Evolutionary conservation across 2,329 filamentous ascomycete genomes (phyloP), one percentile per base, ranked within the genome.

Genomic region (Colletotrichum brevisporum): DNA sequence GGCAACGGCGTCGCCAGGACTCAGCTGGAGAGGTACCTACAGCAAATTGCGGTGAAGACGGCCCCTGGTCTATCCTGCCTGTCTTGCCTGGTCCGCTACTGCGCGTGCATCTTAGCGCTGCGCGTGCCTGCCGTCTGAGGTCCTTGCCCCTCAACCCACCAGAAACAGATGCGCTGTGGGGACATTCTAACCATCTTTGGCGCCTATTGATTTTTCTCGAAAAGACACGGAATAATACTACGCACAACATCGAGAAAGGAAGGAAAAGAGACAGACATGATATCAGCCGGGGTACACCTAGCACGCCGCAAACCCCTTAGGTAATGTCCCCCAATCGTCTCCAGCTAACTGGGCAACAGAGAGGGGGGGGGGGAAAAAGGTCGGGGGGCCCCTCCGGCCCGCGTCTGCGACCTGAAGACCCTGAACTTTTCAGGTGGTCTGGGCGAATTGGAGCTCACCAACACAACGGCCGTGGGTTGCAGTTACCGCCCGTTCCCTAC

Each of bases 1-100:
- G 51, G 18, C 58, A 50, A 60, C 61, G 45, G 63, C 54, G 43
- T 10, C 39, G 39, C 12, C 24, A 39, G 58, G 18, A 27, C 13
- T 12, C 50, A 26, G 21, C 50, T 6, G 10, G 16, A 21, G 41
- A 21, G 41, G 13, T n/a, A 43, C 31, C 31, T 36, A 13, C 41
- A 43, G 41, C 41, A 69, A 69, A 56, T 56, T 69, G 67, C 67
- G 67, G 67, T 69, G 67, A 69, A 31, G 48, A 69, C 51, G 26
- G 62, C 54, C 67, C 62, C 41, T 56, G 62, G 50, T 57, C 50
- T 5, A 31, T 45, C 48, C 50, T 47, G 24, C 15, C 59, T 48
- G 45, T 47, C 41, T 43, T 51, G 60, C 60, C 60, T 56, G 31
- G 51, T 41, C 52, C 36, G 26, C 62, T 57, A 56, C 51, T 62